A percentile compares a stretch with the other conserved stretches of the same genome.
These are phyloP conservation scores for Solanum hybrid DNA, from an alignment of 305 asterid species.

Conservation along the genomic window DNA sequence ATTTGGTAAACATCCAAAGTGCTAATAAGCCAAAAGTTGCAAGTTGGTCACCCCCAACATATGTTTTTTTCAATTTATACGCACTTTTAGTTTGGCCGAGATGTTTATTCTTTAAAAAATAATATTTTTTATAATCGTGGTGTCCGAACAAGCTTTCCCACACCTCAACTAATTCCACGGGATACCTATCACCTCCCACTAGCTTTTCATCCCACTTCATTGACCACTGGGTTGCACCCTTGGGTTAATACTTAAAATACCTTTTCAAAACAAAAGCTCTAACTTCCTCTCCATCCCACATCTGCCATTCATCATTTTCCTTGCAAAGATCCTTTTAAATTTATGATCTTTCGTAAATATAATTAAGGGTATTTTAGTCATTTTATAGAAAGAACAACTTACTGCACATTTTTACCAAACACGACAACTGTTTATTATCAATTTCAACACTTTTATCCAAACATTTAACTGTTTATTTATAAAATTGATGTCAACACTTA, in stretches of 20 bases:
- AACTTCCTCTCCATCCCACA: neutral
- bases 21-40: neutral
- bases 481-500: neutral
- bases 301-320: neutral
- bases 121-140: neutral
- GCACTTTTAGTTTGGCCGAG: neutral
- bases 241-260: neutral
- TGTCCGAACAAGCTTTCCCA: neutral
- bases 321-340: neutral
- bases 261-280: neutral
- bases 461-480: neutral
- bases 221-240: neutral
- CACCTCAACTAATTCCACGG: neutral
- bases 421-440: neutral
- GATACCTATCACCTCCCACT: neutral
- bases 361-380: neutral
- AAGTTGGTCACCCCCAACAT: neutral
- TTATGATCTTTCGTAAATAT: neutral
- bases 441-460: neutral
- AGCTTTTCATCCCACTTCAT: neutral
- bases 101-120: neutral
- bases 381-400: neutral
- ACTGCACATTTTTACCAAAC: neutral
- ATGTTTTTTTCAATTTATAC: neutral
- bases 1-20: neutral